Percentiles rank a stretch among this genome's conserved stretches.
Conservation (phyloP, 495 filamentous ascomycete genomes). For the Stereocaulon alpinum region DNA sequence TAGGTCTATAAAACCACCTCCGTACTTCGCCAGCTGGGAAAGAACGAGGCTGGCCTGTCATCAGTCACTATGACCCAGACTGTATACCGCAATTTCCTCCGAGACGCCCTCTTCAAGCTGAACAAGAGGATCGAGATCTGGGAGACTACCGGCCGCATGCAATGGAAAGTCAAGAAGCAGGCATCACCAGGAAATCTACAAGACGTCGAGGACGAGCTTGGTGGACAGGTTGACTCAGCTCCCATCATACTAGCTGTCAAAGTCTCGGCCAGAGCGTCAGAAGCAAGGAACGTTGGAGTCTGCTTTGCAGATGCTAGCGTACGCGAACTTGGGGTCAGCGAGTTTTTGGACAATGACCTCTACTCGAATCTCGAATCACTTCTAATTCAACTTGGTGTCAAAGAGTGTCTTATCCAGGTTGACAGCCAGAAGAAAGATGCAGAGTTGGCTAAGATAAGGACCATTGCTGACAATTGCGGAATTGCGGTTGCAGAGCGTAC, state of each 20-base stretch:
- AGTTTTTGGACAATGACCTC: slow-evolving; percentile 95
- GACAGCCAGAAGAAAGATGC: slow-evolving; percentile 75
- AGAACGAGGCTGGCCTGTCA: slow-evolving; percentile 68
- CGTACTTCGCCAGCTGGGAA: slow-evolving; percentile 79
- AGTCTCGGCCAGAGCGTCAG: slow-evolving; percentile 72
- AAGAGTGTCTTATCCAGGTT: slow-evolving; percentile 74
- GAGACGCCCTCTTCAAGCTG: slow-evolving; percentile 83
- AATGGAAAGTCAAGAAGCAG: slow-evolving; percentile 85
- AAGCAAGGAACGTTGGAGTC: slow-evolving; percentile 80
- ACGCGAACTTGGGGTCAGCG: slow-evolving; percentile 88
- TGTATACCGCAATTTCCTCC: slow-evolving; percentile 89
- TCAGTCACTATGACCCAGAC: slow-evolving; percentile 92
- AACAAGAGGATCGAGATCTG: slow-evolving; percentile 90
- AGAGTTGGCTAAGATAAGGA: slow-evolving; percentile 76
- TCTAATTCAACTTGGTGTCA: slow-evolving; percentile 90
- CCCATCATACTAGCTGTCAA: slow-evolving; percentile 94
- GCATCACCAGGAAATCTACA: slow-evolving; percentile 94
- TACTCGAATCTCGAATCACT: slow-evolving; percentile 97
- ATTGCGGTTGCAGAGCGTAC: slow-evolving; percentile 76
- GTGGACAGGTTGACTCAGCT: slow-evolving; percentile 73
- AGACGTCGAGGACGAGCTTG: slow-evolving; percentile 93
- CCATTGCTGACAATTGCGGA: slow-evolving; percentile 85
- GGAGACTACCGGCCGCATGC: slow-evolving; percentile 61
- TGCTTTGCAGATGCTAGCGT: slow-evolving; percentile 98
- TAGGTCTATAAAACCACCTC: slow-evolving; percentile 95